These are phyloP conservation scores for Fusarium sp. DNA, from an alignment of 2,329 filamentous ascomycete species.

Conservation along the genomic window DNA sequence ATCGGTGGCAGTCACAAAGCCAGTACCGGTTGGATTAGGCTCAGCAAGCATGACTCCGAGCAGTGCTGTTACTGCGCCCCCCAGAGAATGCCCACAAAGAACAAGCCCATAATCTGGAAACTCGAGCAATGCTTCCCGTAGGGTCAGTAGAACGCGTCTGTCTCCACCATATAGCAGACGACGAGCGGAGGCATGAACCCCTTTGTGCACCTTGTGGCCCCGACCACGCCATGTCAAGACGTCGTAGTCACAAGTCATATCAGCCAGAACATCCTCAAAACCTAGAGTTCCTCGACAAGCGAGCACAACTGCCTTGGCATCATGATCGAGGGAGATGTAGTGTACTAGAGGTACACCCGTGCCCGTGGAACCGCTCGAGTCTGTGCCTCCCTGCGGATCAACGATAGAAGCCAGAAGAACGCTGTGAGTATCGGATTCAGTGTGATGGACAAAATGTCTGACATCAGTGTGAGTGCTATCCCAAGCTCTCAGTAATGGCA, in stretches of 20 bases:
- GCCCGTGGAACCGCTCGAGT: constrained; percentile 71
- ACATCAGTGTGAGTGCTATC: constrained; percentile 69
- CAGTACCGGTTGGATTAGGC: constrained; percentile 63
- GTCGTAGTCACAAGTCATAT: constrained; percentile 80
- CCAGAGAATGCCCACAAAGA: constrained; percentile 75
- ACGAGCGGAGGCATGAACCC: constrained; percentile 76
- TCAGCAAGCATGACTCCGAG: constrained; percentile 78
- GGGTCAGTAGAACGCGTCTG: constrained; percentile 72
- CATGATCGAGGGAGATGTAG: constrained; percentile 77
- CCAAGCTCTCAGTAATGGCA: constrained; percentile 55
- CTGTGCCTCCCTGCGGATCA: constrained; percentile 74
- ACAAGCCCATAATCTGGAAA: constrained; percentile 77
- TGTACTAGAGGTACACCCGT: constrained; percentile 77
- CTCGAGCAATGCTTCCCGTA: constrained; percentile 72
- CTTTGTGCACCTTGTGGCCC: constrained; percentile 77
- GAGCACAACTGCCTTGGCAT: constrained; percentile 77
- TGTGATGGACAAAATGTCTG: constrained; percentile 72
- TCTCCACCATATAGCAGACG: constrained; percentile 75
- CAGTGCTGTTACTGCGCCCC: constrained; percentile 75
- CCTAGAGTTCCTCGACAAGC: constrained; percentile 77
- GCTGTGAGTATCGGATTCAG: constrained; percentile 65
- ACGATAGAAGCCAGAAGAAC: constrained; percentile 77
- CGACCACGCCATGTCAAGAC: constrained; percentile 71
- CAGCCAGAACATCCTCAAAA: constrained; percentile 78
- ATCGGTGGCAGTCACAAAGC: constrained; percentile 70